Evolutionary conservation across 805 yeast genomes (phyloP), one percentile per base, ranked within the genome.

Genomic region (Torulaspora maleeae): DNA sequence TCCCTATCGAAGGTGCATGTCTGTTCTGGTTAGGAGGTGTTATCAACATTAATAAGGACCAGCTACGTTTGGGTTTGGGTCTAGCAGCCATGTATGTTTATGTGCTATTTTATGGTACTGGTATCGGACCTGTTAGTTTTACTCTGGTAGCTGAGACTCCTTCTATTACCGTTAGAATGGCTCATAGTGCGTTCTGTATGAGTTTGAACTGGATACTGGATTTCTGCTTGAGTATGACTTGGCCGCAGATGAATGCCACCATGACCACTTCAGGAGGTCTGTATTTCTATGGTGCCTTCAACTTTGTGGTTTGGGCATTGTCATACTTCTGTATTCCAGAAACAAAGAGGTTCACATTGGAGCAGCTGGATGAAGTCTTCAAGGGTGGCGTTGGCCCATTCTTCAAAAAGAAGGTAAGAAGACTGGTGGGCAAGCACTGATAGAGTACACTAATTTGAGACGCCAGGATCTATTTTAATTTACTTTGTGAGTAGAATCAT

Each of bases 351-450:
- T 74, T 80, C 51, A 81, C 91, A 0, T 74, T 84, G 56, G 93
- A 85, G 66, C 88, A 84, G 63, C 72, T 84, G 59, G 91, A 84
- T 60, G 81, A 79, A 40, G 85, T 84, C 13, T 85, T 84, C 60
- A 73, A 55, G 29, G 45, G 36, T 11, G 61, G 63, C 22, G 49
- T 59, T 15, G 17, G 49, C 10, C 41, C 39, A 6, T 52, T 47
- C 33, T 47, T 47, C 22, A 49, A 44, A 22, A 43, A 40, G 32
- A 51, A 49, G 29, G 3, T 43, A 7, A 44, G 24, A 17, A 32
- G 38, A 27, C 27, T 48, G 6, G 17, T 40, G 4, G 37, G 45
- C 10, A 44, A 27, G 25, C 46, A 13, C 40, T 35, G 15, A 16
- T 16, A 12, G 25, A 12, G 16, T 4, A 27, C 17, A 13, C 16